Conservation (phyloP, 2,329 filamentous ascomycete species). For the Monosporascus sp. region DNA sequence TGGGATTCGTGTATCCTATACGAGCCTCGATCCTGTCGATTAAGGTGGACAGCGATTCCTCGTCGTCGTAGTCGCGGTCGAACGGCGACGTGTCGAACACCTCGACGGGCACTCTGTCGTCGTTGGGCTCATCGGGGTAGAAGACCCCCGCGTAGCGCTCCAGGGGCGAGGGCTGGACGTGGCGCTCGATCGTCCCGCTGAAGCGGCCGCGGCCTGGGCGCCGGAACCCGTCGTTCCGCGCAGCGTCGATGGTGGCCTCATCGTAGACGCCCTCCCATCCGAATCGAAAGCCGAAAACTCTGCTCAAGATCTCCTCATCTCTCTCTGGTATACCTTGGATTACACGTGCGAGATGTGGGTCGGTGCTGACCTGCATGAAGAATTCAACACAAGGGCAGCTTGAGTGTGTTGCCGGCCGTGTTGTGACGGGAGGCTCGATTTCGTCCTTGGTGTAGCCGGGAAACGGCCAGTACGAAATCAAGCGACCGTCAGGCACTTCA, state of each 20-base stretch:
- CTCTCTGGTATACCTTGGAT: conserved; percentile 20
- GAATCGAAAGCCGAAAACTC: conserved; percentile 29
- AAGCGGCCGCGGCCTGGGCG: conserved; percentile 35
- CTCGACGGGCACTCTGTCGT: conserved; percentile 20
- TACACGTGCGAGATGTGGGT: conserved; percentile 32
- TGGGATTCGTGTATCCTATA: no score
- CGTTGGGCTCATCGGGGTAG: conserved; percentile 22
- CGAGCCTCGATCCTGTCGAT: no score
- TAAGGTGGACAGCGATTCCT: no score
- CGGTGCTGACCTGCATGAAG: conserved; percentile 32
- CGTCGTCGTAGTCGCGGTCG: conserved; percentile 1
- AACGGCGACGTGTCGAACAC: neutral
- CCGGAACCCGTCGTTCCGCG: conserved; percentile 30
- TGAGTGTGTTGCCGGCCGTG: no score
- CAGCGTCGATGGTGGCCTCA: conserved; percentile 23
- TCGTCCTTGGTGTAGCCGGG: conserved; percentile 7
- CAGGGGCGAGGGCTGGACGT: conserved; percentile 1
- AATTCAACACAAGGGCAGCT: conserved; percentile 3
- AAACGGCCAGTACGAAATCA: conserved; percentile 21
- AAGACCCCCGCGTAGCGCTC: conserved; percentile 4
- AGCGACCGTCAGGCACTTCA: conserved; percentile 29
- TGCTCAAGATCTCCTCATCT: conserved; percentile 26
- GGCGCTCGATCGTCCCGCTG: conserved; percentile 26
- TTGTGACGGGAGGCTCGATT: neutral
- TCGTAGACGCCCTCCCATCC: conserved; percentile 34